Percentiles rank a stretch among this genome's conserved stretches.
phyloP scores from a whole-genome alignment of 2,329 filamentous ascomycete species.

The Claviceps sp. region DNA sequence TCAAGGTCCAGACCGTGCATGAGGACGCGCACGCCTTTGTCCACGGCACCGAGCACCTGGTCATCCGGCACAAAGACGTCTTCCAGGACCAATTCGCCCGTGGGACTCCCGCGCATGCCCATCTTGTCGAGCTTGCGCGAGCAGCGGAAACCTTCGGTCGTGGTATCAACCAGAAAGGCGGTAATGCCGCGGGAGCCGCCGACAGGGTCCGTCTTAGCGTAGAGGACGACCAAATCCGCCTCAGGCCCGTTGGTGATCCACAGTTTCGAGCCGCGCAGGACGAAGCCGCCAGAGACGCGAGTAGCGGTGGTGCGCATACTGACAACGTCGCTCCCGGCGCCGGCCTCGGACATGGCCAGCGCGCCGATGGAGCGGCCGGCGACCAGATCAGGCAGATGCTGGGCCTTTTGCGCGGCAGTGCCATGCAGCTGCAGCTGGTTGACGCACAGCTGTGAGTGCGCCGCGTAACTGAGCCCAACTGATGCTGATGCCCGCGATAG shows the following conservation, averaged over 20 bases:
- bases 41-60: constrained; percentile 66
- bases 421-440: constrained; percentile 94
- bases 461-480: constrained; percentile 84
- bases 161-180: constrained; percentile 75
- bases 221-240: constrained; percentile 87
- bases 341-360: constrained; percentile 89
- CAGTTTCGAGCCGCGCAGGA: constrained; percentile 90
- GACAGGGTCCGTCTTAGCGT: constrained; percentile 80
- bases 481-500: constrained; percentile 73
- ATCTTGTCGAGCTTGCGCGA: constrained; percentile 92
- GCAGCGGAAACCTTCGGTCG: constrained; percentile 64
- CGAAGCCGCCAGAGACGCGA: constrained; percentile 68
- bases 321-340: constrained; percentile 84
- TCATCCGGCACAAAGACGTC: constrained; percentile 75
- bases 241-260: constrained; percentile 99
- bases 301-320: constrained; percentile 84
- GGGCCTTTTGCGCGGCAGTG: constrained; percentile 60
- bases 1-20: constrained; percentile 97
- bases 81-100: constrained; percentile 85
- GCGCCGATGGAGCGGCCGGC: constrained; percentile 72
- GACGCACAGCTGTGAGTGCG: constrained; percentile 89
- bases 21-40: constrained; percentile 75
- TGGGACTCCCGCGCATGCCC: constrained; percentile 95
- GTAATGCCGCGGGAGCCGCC: constrained; percentile 83
- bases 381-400: constrained; percentile 69